Percentiles rank a stretch among this genome's conserved stretches.
Conservation (phyloP, 257 asterid genomes). For the Parsonsia alboflavescens region DNA sequence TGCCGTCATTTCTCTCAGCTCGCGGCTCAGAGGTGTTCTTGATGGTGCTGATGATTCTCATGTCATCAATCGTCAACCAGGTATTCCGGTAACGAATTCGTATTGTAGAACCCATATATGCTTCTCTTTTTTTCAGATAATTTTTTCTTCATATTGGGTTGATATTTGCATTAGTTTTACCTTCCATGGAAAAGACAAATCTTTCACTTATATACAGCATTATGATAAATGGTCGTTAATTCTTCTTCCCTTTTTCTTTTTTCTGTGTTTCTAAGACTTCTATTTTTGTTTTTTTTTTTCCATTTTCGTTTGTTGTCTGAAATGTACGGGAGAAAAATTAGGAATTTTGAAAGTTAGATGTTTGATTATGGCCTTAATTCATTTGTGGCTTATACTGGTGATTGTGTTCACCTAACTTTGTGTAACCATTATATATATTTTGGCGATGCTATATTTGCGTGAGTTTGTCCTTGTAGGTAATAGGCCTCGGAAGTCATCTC, state of each 20-base stretch:
- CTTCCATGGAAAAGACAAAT: background rate
- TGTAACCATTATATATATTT: background rate
- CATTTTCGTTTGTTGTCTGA: background rate
- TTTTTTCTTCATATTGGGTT: background rate
- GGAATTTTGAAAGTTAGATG: background rate
- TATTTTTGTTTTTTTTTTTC: no score
- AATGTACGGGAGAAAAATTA: background rate
- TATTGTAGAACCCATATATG: background rate
- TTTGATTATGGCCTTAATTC: background rate
- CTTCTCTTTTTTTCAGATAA: background rate
- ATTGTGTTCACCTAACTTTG: background rate
- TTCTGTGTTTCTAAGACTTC: background rate
- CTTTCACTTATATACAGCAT: background rate
- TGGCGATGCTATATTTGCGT: conserved; percentile 10
- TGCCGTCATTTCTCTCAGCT: conserved; percentile 61
- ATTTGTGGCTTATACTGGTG: background rate
- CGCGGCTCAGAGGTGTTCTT: conserved; percentile 48
- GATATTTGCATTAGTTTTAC: background rate
- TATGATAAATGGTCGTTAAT: background rate
- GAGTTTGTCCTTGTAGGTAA: conserved; percentile 25
- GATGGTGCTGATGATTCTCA: conserved; percentile 52
- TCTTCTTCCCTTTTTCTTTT: background rate
- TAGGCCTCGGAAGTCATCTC: conserved; percentile 15
- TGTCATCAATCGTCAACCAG: conserved; percentile 37
- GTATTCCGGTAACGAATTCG: conserved; percentile 19